Evolutionary conservation across 192 early-diverging fungal species (phyloP).

Genomic region (Gigaspora rosea): DNA sequence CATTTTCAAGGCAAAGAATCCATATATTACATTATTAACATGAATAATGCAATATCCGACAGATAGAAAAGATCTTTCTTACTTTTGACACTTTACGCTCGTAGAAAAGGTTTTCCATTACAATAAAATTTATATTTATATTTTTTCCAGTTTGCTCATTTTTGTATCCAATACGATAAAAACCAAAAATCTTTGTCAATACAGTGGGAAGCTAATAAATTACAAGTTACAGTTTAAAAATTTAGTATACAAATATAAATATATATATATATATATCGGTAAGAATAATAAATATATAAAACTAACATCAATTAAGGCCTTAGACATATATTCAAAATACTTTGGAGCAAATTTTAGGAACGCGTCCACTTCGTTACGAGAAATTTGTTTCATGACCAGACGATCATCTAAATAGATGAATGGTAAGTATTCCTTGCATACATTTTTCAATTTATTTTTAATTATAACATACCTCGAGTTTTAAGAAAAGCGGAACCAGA

Average conservation of each 20-base stretch:
- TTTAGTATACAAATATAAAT: constrained; percentile 10
- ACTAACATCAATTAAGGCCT: constrained; percentile 76
- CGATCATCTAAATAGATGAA: constrained; percentile 67
- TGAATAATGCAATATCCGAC: not conserved
- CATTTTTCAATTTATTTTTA: constrained; percentile 6
- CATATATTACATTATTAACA: too few species aligned
- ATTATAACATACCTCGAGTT: constrained; percentile 60
- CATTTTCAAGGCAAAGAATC: too few species aligned
- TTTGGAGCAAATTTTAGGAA: constrained; percentile 87
- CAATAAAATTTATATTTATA: constrained; percentile 86
- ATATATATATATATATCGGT: not conserved
- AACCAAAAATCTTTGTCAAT: constrained; percentile 88
- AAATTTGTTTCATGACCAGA: constrained; percentile 89
- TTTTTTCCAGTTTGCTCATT: constrained; percentile 80
- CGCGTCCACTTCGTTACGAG: constrained; percentile 80
- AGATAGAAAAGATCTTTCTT: not conserved
- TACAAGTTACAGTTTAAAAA: not conserved
- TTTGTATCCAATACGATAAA: constrained; percentile 89
- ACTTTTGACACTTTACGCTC: constrained; percentile 74
- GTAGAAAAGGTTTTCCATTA: constrained; percentile 97
- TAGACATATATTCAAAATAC: constrained; percentile 86
- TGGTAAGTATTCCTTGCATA: not conserved
- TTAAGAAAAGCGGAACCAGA: constrained; percentile 90
- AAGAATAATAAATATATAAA: constrained; percentile 30
- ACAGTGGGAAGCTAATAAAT: constrained; percentile 71